phyloP scores from a whole-genome alignment of 2,329 filamentous ascomycete genomes.

The Thermoascus crustaceus region DNA sequence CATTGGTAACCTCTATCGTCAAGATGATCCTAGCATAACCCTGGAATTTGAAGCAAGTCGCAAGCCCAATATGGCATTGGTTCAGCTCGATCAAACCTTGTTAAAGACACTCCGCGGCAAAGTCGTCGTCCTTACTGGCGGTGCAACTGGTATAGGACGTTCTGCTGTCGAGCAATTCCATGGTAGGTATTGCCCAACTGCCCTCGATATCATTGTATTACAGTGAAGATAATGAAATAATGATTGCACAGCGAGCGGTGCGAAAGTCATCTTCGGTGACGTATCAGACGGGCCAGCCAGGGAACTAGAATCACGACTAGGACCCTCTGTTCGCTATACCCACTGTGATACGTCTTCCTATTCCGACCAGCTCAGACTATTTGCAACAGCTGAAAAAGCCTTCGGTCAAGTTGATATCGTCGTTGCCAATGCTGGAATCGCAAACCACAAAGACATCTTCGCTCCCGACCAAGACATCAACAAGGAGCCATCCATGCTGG shows the following conservation, averaged over 20 bases:
- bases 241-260: slow-evolving; percentile 5
- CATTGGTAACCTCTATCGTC: no score
- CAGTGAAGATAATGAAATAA: not conserved
- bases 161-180: slow-evolving; percentile 13
- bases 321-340: slow-evolving; percentile 1
- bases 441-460: slow-evolving; percentile 12
- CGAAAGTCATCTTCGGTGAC: slow-evolving; percentile 9
- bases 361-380: slow-evolving; percentile 11
- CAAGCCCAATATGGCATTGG: slow-evolving; percentile 11
- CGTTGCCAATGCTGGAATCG: slow-evolving; percentile 17
- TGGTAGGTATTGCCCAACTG: not conserved
- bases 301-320: slow-evolving; percentile 3
- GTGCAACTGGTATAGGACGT: slow-evolving; percentile 27
- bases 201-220: not conserved
- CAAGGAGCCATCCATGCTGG: slow-evolving; percentile 11
- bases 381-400: slow-evolving; percentile 11
- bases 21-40: no score
- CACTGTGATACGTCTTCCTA: slow-evolving; percentile 7
- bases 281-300: slow-evolving; percentile 4
- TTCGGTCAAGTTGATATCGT: slow-evolving; percentile 19
- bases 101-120: slow-evolving; percentile 25
- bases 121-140: slow-evolving; percentile 40
- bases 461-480: slow-evolving; percentile 11
- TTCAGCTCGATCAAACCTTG: slow-evolving; percentile 9
- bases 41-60: no score